Conservation (phyloP, 2,329 filamentous ascomycete genomes). For the Clonostachys solani region DNA sequence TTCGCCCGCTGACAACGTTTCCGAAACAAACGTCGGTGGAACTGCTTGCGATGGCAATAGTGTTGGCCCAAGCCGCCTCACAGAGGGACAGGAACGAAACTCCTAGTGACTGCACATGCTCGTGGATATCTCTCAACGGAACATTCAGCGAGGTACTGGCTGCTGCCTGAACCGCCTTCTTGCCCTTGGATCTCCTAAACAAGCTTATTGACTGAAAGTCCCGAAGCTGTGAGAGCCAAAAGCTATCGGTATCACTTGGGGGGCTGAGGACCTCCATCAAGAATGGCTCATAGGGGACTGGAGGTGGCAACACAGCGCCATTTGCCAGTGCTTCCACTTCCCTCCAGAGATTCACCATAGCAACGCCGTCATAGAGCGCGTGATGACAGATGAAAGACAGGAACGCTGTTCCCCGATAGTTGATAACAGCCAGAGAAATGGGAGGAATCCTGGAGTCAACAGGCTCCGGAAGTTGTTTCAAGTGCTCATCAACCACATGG, state of each 20-base stretch:
- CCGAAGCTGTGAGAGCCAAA: slow-evolving; percentile 60
- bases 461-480: slow-evolving; percentile 25
- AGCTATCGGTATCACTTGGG: slow-evolving; percentile 46
- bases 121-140: slow-evolving; percentile 40
- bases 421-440: slow-evolving; percentile 37
- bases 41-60: slow-evolving; percentile 53
- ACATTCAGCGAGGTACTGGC: slow-evolving; percentile 20
- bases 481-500: slow-evolving; percentile 31
- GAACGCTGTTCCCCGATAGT: slow-evolving; percentile 19
- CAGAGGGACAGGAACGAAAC: slow-evolving; percentile 62
- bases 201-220: slow-evolving; percentile 33
- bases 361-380: slow-evolving; percentile 81
- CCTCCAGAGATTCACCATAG: slow-evolving; percentile 63
- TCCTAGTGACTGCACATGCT: slow-evolving; percentile 44
- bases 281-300: slow-evolving; percentile 59
- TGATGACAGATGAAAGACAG: slow-evolving; percentile 64
- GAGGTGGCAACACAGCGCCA: slow-evolving; percentile 36
- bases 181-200: slow-evolving; percentile 12
- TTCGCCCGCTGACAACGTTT: slow-evolving; percentile 77
- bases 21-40: slow-evolving; percentile 76
- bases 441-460: slow-evolving; percentile 41
- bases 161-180: slow-evolving; percentile 18
- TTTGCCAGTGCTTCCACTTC: slow-evolving; percentile 63
- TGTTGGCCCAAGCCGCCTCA: slow-evolving; percentile 69
- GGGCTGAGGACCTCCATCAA: slow-evolving; percentile 52